These are phyloP conservation scores for Colletotrichum kahawae DNA, from an alignment of 2,329 filamentous ascomycete genomes.

Conservation along the genomic window DNA sequence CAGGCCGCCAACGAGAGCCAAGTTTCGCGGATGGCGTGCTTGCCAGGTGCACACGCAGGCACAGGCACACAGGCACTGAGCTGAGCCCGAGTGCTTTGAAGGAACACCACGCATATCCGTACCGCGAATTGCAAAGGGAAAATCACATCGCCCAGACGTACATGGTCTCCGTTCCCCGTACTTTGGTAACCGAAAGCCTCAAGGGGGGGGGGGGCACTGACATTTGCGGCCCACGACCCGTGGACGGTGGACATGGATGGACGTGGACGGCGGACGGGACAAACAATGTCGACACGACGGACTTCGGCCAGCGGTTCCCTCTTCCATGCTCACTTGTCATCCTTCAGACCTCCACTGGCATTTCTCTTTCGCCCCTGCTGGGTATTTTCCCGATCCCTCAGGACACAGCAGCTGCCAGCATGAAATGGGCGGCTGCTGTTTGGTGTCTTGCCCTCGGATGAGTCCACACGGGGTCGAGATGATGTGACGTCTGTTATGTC, in stretches of 20 bases:
- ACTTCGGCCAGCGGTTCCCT: background rate
- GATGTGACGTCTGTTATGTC: slow-evolving; percentile 7
- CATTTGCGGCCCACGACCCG: background rate
- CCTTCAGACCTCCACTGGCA: background rate
- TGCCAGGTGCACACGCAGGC: background rate
- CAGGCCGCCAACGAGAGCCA: slow-evolving; percentile 1
- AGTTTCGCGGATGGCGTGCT: slow-evolving; percentile 7
- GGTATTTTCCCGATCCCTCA: background rate
- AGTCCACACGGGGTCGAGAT: background rate
- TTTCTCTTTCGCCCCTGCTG: background rate
- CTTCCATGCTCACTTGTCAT: background rate
- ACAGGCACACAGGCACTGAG: background rate
- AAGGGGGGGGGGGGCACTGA: background rate
- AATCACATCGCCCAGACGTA: background rate
- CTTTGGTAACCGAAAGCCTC: background rate
- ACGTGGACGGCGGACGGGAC: background rate
- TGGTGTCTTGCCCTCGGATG: background rate
- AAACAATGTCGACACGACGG: background rate
- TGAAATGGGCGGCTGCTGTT: background rate
- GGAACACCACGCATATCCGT: background rate
- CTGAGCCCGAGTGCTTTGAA: background rate
- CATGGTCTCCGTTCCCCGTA: background rate
- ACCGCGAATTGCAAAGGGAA: background rate
- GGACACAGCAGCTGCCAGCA: background rate
- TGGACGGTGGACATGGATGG: background rate